A percentile compares a stretch with the other conserved stretches of the same genome.
phyloP scores from a whole-genome alignment of 164 flowering plant species.

The Kingdonia uniflora region DNA sequence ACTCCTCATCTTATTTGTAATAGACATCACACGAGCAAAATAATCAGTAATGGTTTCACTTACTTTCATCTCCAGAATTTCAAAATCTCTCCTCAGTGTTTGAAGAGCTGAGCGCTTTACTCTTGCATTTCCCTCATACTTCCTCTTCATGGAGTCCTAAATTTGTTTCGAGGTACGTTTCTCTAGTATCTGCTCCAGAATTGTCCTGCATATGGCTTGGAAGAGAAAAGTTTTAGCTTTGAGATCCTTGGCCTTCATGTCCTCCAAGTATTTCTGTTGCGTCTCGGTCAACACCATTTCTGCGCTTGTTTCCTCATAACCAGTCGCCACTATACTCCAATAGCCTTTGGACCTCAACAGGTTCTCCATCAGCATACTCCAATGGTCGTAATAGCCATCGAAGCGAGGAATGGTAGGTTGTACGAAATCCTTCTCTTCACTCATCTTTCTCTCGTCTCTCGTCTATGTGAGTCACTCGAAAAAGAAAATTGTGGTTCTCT shows the following conservation, averaged over 20 bases:
- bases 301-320: no score
- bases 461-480: no score
- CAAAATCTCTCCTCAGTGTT: neutral
- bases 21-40: neutral
- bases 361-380: constrained; percentile 6
- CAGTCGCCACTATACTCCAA: constrained; percentile 2
- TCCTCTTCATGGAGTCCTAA: constrained; percentile 5
- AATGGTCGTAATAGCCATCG: constrained; percentile 1
- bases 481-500: no score
- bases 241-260: constrained; percentile 2
- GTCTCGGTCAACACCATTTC: no score
- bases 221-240: constrained; percentile 3
- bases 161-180: constrained; percentile 5
- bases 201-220: neutral
- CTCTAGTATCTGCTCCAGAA: neutral
- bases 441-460: no score
- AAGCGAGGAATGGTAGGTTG: constrained; percentile 3
- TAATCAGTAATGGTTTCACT: neutral
- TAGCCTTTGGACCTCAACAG: neutral
- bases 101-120: neutral
- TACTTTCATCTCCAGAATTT: neutral
- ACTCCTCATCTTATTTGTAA: constrained; percentile 3
- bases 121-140: neutral
- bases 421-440: no score
- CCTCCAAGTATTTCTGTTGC: neutral